Evolutionary conservation across 306 rosid species (phyloP), one percentile per base, ranked within the genome.

Genomic region (Clitoria ternatea): DNA sequence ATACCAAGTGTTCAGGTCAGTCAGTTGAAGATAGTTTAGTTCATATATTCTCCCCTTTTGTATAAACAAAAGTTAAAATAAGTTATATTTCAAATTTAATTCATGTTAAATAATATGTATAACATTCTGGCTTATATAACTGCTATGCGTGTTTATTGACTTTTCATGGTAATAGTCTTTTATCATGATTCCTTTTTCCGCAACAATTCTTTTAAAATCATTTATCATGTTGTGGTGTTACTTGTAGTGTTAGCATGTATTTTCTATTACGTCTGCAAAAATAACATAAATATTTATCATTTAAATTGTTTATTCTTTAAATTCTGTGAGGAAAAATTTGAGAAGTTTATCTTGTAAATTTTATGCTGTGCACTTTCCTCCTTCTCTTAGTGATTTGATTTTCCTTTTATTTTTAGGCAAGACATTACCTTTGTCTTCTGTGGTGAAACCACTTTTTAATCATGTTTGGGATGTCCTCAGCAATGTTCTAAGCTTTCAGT

Each of bases 391-490:
- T 61, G 67, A 39, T 24, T 22, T 30, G 35, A 24, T 44, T 65
- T 81, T 52, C 47, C 24, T 52, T 50, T 69, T 23, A 8, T 66
- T 66, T 74, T 64, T 80, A 92, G 97, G 90, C 32, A 85, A 81
- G 66, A 60, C 36, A 39, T 59, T 77, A 67, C 89, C 96, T 9
- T 73, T 93, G 74, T 72, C 87, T 76, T 77, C 81, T 64, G 86
- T 80, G 82, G 92, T 88, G 44, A 88, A 81, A 82, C 79, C 72
- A 22, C 90, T 93, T 79, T 93, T 81, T 63, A 90, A 77, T 62
- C 98, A 93, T 64, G 64, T 87, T 70, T 87, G 80, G 89, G 96
- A 93, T 45, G 90, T 93, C 54, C 75, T 90, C 85, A 84, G 86
- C 81, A 87, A 78, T 66, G 84, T 78, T 68, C 87, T 90, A 80